These are phyloP conservation scores for Suillus alpinus DNA, from an alignment of 768 basidiomycete species.

Conservation along the genomic window DNA sequence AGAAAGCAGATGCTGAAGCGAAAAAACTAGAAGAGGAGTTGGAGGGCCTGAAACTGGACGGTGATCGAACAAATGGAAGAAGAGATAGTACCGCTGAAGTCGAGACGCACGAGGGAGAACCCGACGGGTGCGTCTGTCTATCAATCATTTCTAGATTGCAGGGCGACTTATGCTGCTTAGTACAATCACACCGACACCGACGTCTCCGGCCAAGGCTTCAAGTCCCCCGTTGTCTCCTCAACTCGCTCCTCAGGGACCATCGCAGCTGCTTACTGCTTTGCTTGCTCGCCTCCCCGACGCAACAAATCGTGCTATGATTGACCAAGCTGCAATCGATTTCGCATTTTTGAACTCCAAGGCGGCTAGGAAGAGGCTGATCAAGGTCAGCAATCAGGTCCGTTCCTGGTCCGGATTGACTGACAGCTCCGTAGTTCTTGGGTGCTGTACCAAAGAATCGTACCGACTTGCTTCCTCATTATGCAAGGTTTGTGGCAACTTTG, in stretches of 20 bases:
- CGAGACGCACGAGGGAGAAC: conserved; percentile 25
- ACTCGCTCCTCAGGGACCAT: conserved; percentile 84
- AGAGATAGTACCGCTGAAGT: conserved; percentile 9
- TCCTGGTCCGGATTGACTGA: background rate
- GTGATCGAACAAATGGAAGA: conserved; percentile 23
- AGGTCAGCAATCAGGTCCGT: conserved; percentile 43
- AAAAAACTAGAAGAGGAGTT: conserved; percentile 77
- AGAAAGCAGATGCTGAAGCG: conserved; percentile 65
- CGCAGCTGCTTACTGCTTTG: conserved; percentile 87
- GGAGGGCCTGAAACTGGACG: conserved; percentile 51
- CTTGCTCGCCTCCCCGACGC: conserved; percentile 91
- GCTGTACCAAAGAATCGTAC: conserved; percentile 85
- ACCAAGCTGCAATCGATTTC: conserved; percentile 94
- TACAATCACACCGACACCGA: conserved; percentile 61
- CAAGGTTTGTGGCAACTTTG: conserved; percentile 83
- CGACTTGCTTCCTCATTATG: conserved; percentile 92
- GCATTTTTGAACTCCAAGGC: conserved; percentile 97
- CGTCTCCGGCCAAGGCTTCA: conserved; percentile 55
- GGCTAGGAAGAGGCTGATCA: conserved; percentile 85
- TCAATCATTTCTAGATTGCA: background rate
- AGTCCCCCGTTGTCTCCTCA: conserved; percentile 65
- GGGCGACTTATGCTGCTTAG: conserved; percentile 28
- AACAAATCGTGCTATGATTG: conserved; percentile 86
- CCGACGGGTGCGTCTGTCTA: conserved; percentile 26
- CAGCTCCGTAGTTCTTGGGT: conserved; percentile 58